A percentile compares a stretch with the other conserved stretches of the same genome.
These are phyloP conservation scores for Scytalidium sp. DNA, from an alignment of 2,329 filamentous ascomycete species.

Conservation along the genomic window DNA sequence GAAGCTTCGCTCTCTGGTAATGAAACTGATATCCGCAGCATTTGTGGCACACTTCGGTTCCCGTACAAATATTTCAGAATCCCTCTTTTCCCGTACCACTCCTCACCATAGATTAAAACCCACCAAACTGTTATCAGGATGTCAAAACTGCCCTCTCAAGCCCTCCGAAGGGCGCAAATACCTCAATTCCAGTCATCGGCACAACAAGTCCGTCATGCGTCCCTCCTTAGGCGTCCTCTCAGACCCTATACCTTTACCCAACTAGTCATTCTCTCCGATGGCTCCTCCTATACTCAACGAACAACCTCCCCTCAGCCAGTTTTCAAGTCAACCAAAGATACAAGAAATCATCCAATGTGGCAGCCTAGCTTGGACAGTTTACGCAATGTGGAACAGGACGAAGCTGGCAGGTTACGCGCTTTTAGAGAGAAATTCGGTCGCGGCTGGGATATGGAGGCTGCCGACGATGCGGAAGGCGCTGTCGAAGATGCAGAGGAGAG, in stretches of 20 bases:
- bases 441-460: conserved; percentile 67
- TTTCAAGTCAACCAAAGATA: conserved; percentile 70
- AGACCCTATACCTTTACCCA: conserved; percentile 98
- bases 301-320: conserved; percentile 69
- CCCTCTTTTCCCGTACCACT: background rate
- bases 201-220: conserved; percentile 62
- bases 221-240: conserved; percentile 81
- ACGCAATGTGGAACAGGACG: conserved; percentile 88
- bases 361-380: conserved; percentile 81
- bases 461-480: conserved; percentile 27
- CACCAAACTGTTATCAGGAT: conserved; percentile 10
- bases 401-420: conserved; percentile 82
- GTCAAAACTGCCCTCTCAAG: conserved; percentile 12
- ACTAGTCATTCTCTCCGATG: conserved; percentile 87
- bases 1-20: background rate
- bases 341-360: conserved; percentile 86
- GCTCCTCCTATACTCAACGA: conserved; percentile 76
- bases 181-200: conserved; percentile 5
- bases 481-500: conserved; percentile 42
- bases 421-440: conserved; percentile 84
- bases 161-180: conserved; percentile 14
- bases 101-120: conserved; percentile 4
- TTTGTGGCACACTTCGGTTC: conserved; percentile 1
- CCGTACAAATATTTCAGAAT: conserved; percentile 2
- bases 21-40: conserved; percentile 13